Evolutionary conservation across 495 filamentous ascomycete genomes (phyloP).

Genomic region (Lichenothelia convexa): DNA sequence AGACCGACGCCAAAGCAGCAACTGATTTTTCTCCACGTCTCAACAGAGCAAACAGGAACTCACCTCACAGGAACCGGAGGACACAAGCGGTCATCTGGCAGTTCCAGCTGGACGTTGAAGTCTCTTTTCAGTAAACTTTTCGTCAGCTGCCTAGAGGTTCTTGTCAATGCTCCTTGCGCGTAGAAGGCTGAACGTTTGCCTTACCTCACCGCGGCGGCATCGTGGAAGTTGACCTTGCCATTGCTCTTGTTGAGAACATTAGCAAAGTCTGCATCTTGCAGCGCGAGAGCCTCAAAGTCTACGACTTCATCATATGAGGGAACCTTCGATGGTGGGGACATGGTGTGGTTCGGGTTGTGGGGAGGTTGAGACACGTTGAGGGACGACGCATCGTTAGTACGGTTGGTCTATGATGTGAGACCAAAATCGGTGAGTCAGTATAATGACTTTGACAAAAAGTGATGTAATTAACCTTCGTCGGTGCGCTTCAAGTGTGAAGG

Average conservation of each 20-base stretch:
- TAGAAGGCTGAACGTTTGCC: constrained; percentile 1
- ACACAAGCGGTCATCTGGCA: constrained; percentile 67
- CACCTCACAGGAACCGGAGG: no score
- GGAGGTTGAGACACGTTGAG: background rate
- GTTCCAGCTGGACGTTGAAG: constrained; percentile 50
- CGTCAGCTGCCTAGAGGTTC: constrained; percentile 45
- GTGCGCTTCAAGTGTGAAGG: no score
- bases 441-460: no score
- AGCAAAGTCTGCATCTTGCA: constrained; percentile 38
- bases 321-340: background rate
- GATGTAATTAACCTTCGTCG: no score
- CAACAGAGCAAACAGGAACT: no score
- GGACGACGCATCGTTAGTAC: background rate
- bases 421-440: no score
- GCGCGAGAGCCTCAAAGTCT: constrained; percentile 41
- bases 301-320: constrained; percentile 37
- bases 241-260: constrained; percentile 27
- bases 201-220: constrained; percentile 56
- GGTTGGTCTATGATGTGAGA: no score
- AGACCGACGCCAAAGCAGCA: no score
- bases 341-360: background rate
- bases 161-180: background rate
- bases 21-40: no score
- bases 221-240: constrained; percentile 60
- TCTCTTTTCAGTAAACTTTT: constrained; percentile 58